Evolutionary conservation across 345 rosid genomes (phyloP), one percentile per base, ranked within the genome.

Genomic region (Ceriops tagal): DNA sequence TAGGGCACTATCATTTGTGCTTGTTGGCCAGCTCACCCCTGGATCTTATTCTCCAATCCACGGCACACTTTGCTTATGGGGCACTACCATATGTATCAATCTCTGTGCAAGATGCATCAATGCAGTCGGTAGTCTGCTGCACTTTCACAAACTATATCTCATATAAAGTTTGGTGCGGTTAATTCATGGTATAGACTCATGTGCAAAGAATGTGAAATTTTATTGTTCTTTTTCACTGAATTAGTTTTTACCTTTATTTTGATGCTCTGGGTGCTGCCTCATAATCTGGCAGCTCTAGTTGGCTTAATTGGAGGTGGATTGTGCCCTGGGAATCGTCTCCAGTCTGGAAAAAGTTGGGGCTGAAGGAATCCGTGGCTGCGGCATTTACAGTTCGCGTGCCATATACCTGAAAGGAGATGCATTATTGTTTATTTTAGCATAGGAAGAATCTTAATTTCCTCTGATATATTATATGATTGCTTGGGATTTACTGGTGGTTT

Each of bases 221-320:
- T 43, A 15, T 43, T 43, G 49, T 2, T 43, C 49, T 30, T 43
- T n/a, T 56, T 43, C n/a, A 22, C 22, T 22, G n/a, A 10, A 30
- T 5, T n/a, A 53, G 24, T 49, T 30, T 30, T 65, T 26, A 51
- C 58, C 56, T 65, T 65, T 47, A 52, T 31, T 51, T 8, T 19
- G 39, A 27, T 65, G 68, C 8, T 20, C 22, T 65, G 5, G 13
- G 22, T n/a, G 11, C 43, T 31, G 39, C 18, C 56, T 53, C 46
- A 65, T 20, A 15, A 10, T 46, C 59, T 34, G 46, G 51, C 32
- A 68, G 80, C 37, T 80, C 74, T 4, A 86, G 89, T 49, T 77
- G 89, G 82, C 88, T 79, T 66, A 85, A 73, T 75, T 80, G 90
- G 35, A 83, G 88, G 75, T 75, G 79, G 66, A 83, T 62, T 10